Base-by-base conservation (phyloP, 139 green algal species). In the Chlorella sp. region DNA sequence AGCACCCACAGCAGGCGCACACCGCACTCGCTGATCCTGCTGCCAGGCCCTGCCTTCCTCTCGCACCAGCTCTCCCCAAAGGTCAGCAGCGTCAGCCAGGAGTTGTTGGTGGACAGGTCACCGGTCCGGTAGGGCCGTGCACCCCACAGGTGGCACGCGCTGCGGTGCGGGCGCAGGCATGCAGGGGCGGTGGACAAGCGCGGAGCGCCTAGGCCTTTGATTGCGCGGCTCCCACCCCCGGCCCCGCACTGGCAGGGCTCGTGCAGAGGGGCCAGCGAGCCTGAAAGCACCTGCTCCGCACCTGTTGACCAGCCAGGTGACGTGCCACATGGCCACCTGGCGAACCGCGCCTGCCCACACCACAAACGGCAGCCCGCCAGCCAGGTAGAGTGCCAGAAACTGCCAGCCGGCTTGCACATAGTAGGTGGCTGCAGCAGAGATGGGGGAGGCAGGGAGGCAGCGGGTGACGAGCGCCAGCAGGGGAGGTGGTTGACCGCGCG, bases 251-350 rank as follows among this genome's bases (percentile, higher is more conserved):
- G n/a, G n/a, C n/a, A n/a, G 48, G 48, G 17, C 48, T 58, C 48
- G 17, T n/a, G 48, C 17, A 58, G 48, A 21, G 48, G 48, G 17
- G 29, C 19, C 8, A 41, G 58, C 59, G n/a, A 31, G 25, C 25
- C 31, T 45, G 2, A 15, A 38, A 11, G 36, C 41, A 0, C 59
- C 21, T 9, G 2, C 4, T 19, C 7, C 36, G n/a, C 35, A 63
- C 68, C 68, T 75, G 91, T 99, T 99, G 15, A 99, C 96, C 62
- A 96, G 92, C 96, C 96, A 99, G n/a, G 96, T 99, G 83, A 99
- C 94, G 88, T 99, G 96, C 70, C 95, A 98, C 71, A 99, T 96
- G 56, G 33, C 5, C 66, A 73, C 66, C 70, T 77, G 86, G 17
- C 96, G 88, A 61, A 99, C 76, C 1, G 89, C 89, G 46, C 96